Percentiles rank a stretch among this genome's conserved stretches.
Evolutionary conservation across 2,329 filamentous ascomycete genomes (phyloP).

Genomic region (Neobulgaria alba): DNA sequence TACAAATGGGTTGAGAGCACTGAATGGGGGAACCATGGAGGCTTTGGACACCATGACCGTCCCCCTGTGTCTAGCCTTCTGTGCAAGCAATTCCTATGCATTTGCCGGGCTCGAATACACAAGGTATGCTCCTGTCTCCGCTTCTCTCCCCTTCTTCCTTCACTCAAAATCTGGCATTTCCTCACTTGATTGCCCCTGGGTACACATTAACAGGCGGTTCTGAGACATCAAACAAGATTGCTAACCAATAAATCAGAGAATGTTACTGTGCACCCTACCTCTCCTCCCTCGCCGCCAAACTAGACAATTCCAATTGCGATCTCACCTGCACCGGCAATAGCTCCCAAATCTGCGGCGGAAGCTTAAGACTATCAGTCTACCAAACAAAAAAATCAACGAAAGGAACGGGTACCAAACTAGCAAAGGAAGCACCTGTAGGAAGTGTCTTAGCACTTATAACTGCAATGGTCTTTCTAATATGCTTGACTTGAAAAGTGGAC

Average conservation of each 20-base stretch:
- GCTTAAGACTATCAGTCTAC: slow-evolving; percentile 41
- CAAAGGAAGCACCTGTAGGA: slow-evolving; percentile 12
- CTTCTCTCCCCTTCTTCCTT: neutral
- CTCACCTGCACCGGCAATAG: slow-evolving; percentile 45
- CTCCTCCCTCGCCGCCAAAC: slow-evolving; percentile 36
- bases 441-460: slow-evolving; percentile 20
- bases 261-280: slow-evolving; percentile 50
- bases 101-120: slow-evolving; percentile 26
- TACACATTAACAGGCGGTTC: no score
- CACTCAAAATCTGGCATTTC: no score
- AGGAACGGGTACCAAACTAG: slow-evolving; percentile 11
- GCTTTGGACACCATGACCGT: slow-evolving; percentile 21
- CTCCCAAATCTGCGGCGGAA: slow-evolving; percentile 45
- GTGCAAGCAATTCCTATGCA: slow-evolving; percentile 9
- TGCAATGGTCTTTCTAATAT: slow-evolving; percentile 18
- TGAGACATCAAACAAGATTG: no score
- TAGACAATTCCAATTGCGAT: slow-evolving; percentile 41
- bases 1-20: slow-evolving; percentile 16
- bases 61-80: slow-evolving; percentile 17
- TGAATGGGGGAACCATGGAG: slow-evolving; percentile 14
- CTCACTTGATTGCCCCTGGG: no score
- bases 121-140: slow-evolving; percentile 13
- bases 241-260: slow-evolving; percentile 43
- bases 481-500: slow-evolving; percentile 12
- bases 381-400: slow-evolving; percentile 14